phyloP scores from a whole-genome alignment of 2,329 filamentous ascomycete genomes.

The Fusarium sp. region DNA sequence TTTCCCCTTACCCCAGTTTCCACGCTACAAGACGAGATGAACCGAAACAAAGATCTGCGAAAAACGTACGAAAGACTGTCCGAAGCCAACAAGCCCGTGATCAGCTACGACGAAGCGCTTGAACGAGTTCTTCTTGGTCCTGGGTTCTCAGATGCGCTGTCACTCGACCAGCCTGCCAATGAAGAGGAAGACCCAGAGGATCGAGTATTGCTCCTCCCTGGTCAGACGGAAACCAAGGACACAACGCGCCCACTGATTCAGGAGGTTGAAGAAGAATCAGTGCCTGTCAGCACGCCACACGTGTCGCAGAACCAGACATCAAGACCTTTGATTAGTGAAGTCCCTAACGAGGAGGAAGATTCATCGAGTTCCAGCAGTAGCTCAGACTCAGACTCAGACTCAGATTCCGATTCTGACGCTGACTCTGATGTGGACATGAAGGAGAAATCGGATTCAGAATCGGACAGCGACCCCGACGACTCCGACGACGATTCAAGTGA shows the following conservation, averaged over 20 bases:
- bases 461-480: slow-evolving; percentile 12
- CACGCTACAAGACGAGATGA: slow-evolving; percentile 50
- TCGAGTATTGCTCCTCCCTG: slow-evolving; percentile 14
- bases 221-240: background rate
- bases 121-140: slow-evolving; percentile 40
- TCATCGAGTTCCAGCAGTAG: slow-evolving; percentile 31
- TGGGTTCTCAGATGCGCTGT: background rate
- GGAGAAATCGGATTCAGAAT: slow-evolving; percentile 48
- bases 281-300: background rate
- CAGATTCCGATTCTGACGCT: slow-evolving; percentile 40
- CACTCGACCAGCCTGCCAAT: slow-evolving; percentile 1
- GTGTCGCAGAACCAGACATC: background rate
- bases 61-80: slow-evolving; percentile 51
- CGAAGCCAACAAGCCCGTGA: slow-evolving; percentile 44
- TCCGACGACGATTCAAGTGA: background rate
- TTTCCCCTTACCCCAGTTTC: slow-evolving; percentile 54
- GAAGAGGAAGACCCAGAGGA: slow-evolving; percentile 2
- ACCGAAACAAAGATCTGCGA: slow-evolving; percentile 48
- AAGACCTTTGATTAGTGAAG: slow-evolving; percentile 3
- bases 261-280: slow-evolving; percentile 31
- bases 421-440: slow-evolving; percentile 49
- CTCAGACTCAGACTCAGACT: slow-evolving; percentile 45
- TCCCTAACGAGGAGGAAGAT: slow-evolving; percentile 17
- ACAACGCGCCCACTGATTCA: slow-evolving; percentile 45
- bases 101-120: slow-evolving; percentile 48